Conservation (phyloP, 805 yeast species). For the Nakazawaea ambrosiae region DNA sequence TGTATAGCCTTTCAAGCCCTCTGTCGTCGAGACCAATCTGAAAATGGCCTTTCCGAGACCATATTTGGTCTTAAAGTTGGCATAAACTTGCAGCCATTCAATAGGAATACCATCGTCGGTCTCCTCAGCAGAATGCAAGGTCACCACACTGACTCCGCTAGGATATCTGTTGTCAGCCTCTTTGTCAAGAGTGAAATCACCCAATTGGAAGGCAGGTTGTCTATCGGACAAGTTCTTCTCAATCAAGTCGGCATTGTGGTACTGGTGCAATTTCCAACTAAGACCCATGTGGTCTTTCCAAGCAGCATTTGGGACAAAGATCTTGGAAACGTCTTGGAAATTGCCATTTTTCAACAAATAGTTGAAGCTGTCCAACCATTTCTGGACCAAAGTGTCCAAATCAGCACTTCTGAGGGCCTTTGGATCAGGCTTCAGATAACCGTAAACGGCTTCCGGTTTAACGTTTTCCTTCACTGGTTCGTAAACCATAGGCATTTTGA, state of each 20-base stretch:
- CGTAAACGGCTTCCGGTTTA: conserved; percentile 13
- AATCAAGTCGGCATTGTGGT: conserved; percentile 24
- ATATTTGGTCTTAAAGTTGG: conserved; percentile 23
- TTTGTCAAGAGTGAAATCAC: conserved; percentile 22
- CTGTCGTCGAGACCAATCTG: conserved; percentile 24
- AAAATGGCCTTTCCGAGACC: conserved; percentile 28
- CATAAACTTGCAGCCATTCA: conserved; percentile 28
- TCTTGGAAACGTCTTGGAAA: conserved; percentile 15
- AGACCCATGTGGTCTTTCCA: conserved; percentile 33
- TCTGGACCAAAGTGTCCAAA: conserved; percentile 6
- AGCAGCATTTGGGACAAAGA: conserved; percentile 21
- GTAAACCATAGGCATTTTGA: conserved; percentile 15
- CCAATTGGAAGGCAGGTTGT: conserved; percentile 18
- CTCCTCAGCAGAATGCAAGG: conserved; percentile 21
- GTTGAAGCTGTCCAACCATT: conserved; percentile 16
- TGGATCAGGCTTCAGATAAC: conserved; percentile 11
- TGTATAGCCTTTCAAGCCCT: conserved; percentile 25
- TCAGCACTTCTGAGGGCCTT: conserved; percentile 7
- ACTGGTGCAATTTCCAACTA: conserved; percentile 26
- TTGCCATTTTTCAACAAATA: background rate
- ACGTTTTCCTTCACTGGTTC: conserved; percentile 14
- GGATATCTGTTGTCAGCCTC: conserved; percentile 23
- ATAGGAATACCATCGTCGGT: conserved; percentile 20
- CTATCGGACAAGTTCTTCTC: conserved; percentile 13
- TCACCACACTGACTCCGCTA: conserved; percentile 22